phyloP scores from a whole-genome alignment of 2,329 filamentous ascomycete genomes.

The Fusarium keratoplasticum region DNA sequence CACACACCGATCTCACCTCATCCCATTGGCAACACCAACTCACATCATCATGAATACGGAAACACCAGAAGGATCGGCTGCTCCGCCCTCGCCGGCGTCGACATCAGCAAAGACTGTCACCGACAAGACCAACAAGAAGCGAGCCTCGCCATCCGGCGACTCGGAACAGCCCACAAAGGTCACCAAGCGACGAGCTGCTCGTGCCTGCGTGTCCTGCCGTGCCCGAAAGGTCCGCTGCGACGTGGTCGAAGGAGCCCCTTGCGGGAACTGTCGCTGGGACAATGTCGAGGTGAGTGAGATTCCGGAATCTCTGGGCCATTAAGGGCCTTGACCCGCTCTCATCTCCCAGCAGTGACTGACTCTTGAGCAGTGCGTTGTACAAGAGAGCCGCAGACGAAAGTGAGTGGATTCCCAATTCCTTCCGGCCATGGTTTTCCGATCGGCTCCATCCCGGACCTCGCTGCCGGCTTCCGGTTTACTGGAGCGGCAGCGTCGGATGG shows the following conservation, averaged over 20 bases:
- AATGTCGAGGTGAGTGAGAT: slow-evolving; percentile 70
- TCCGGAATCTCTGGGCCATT: slow-evolving; percentile 10
- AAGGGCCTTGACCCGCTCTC: slow-evolving; percentile 13
- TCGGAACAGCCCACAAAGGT: slow-evolving; percentile 57
- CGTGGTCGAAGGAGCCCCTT: slow-evolving; percentile 88
- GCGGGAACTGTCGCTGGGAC: slow-evolving; percentile 87
- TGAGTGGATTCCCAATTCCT: slow-evolving; percentile 60
- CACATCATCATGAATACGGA: slow-evolving; percentile 38
- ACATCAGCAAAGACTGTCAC: slow-evolving; percentile 42
- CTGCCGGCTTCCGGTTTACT: slow-evolving; percentile 9
- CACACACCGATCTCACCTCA: not conserved
- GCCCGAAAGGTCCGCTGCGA: slow-evolving; percentile 93
- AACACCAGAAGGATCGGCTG: slow-evolving; percentile 39
- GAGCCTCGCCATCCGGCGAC: slow-evolving; percentile 46
- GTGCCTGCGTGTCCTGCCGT: slow-evolving; percentile 89
- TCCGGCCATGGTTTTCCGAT: slow-evolving; percentile 18
- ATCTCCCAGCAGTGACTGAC: slow-evolving; percentile 31
- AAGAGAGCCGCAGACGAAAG: slow-evolving; percentile 88
- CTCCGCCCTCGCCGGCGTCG: slow-evolving; percentile 46
- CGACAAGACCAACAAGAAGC: slow-evolving; percentile 50
- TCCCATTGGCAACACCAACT: not conserved
- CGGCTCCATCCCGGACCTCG: slow-evolving; percentile 10
- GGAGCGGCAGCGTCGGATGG: slow-evolving; percentile 21
- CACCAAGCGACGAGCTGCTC: slow-evolving; percentile 86
- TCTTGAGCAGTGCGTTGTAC: slow-evolving; percentile 69